Percentiles rank a stretch among this genome's conserved stretches.
Evolutionary conservation across 371 early-diverging fungal genomes (phyloP).

Genomic region (Cokeromyces recurvatus): DNA sequence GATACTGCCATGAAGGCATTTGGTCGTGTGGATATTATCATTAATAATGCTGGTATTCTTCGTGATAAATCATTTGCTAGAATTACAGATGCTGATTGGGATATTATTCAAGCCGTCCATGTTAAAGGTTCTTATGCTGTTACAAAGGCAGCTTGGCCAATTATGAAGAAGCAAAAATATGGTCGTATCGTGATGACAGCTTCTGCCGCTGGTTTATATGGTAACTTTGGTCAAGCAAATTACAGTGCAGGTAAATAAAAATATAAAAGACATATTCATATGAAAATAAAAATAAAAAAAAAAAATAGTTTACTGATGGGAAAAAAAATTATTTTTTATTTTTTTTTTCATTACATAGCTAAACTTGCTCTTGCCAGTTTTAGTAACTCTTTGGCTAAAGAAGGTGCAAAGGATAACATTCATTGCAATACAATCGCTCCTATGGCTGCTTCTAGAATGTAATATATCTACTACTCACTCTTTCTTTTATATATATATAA

Average conservation of each 20-base stretch:
- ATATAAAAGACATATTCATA: too few species aligned
- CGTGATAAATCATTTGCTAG: constrained; percentile 94
- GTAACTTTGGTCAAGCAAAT: constrained; percentile 99
- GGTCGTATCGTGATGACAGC: constrained; percentile 82
- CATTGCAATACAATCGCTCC: constrained; percentile 94
- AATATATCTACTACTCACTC: constrained; percentile 14
- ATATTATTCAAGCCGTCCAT: constrained; percentile 88
- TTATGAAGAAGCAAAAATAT: constrained; percentile 92
- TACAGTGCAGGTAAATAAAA: constrained; percentile 65
- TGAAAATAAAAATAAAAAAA: too few species aligned
- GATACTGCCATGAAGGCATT: constrained; percentile 94
- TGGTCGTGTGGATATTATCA: constrained; percentile 91
- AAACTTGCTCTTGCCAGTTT: constrained; percentile 93
- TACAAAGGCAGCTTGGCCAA: constrained; percentile 95
- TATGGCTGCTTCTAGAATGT: constrained; percentile 95
- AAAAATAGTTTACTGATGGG: neutral
- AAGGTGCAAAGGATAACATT: constrained; percentile 93
- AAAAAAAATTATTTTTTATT: neutral
- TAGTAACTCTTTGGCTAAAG: constrained; percentile 86
- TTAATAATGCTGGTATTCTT: constrained; percentile 98
- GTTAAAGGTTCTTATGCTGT: constrained; percentile 94
- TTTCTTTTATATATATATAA: too few species aligned
- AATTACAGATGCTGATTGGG: constrained; percentile 97
- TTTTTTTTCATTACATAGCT: constrained; percentile 43
- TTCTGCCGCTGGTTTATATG: constrained; percentile 97